Evolutionary conservation across 2,329 filamentous ascomycete species (phyloP).

Genomic region (Claviceps sp.): DNA sequence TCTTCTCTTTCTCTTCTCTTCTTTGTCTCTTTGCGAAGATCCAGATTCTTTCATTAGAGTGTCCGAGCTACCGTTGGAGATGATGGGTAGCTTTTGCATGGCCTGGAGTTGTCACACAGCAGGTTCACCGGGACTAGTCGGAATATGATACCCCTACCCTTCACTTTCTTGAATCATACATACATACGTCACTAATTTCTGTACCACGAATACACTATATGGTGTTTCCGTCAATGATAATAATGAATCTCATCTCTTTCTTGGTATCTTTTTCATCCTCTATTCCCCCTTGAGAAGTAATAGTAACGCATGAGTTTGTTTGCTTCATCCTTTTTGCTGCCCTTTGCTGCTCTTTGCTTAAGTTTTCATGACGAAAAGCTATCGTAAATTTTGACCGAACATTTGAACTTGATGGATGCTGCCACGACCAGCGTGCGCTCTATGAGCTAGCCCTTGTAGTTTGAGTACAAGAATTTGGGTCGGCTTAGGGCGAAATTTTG

Average conservation of each 20-base stretch:
- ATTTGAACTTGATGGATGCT: too few species aligned
- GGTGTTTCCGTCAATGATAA: conserved; percentile 10
- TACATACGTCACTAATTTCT: neutral
- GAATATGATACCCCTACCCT: conserved; percentile 19
- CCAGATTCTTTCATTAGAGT: neutral
- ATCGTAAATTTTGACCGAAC: too few species aligned
- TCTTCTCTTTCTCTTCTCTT: neutral
- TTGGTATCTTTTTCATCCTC: neutral
- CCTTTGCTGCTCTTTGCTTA: neutral
- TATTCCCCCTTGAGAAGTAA: too few species aligned
- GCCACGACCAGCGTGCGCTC: too few species aligned
- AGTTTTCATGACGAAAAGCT: neutral
- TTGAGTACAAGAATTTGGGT: too few species aligned
- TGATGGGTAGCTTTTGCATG: conserved; percentile 7
- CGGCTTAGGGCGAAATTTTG: too few species aligned
- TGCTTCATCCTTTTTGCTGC: neutral
- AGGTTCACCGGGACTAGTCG: conserved; percentile 4
- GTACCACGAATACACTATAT: conserved; percentile 1
- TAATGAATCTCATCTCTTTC: conserved; percentile 3
- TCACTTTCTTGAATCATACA: conserved; percentile 7
- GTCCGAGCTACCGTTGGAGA: neutral
- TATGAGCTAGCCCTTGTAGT: too few species aligned
- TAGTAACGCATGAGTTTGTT: too few species aligned
- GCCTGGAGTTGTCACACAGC: conserved; percentile 11
- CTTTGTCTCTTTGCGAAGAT: neutral